These are phyloP conservation scores for Colletotrichum godetiae DNA, from an alignment of 2,329 filamentous ascomycete genomes.

Conservation along the genomic window DNA sequence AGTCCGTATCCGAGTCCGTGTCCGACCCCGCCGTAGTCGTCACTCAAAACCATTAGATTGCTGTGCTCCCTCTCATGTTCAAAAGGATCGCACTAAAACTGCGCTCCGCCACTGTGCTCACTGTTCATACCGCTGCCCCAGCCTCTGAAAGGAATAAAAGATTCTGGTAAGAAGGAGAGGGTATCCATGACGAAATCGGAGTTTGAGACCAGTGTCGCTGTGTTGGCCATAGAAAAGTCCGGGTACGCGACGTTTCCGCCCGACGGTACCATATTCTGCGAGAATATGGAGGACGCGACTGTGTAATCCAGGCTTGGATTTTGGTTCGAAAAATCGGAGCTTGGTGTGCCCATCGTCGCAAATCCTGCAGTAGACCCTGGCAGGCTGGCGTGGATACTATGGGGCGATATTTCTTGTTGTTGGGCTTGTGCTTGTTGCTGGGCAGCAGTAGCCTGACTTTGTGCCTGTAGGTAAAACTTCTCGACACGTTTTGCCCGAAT, in stretches of 20 bases:
- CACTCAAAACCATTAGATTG: neutral
- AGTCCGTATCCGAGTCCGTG: conserved; percentile 36
- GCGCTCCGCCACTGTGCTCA: neutral
- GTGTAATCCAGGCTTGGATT: neutral
- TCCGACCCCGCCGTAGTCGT: conserved; percentile 20
- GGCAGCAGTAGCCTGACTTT: neutral
- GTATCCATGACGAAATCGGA: neutral
- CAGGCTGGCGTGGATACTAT: neutral
- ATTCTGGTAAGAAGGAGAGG: conserved; percentile 6
- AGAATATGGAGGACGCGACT: neutral
- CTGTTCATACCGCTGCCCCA: conserved; percentile 1
- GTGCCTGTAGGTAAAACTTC: conserved; percentile 23
- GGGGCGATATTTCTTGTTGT: neutral
- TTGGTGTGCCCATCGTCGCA: neutral
- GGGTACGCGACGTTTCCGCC: neutral
- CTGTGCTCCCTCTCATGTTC: neutral
- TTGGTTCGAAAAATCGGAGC: neutral
- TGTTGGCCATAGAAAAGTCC: neutral
- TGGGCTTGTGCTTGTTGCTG: neutral
- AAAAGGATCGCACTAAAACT: conserved; percentile 9
- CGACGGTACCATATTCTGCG: neutral
- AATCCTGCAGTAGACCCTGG: neutral
- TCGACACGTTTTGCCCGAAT: conserved; percentile 31
- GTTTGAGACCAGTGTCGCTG: neutral
- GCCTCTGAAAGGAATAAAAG: conserved; percentile 28